Evolutionary conservation across 1,284 basidiomycete genomes (phyloP), one percentile per base, ranked within the genome.

Genomic region (Microbotryum scabiosae): DNA sequence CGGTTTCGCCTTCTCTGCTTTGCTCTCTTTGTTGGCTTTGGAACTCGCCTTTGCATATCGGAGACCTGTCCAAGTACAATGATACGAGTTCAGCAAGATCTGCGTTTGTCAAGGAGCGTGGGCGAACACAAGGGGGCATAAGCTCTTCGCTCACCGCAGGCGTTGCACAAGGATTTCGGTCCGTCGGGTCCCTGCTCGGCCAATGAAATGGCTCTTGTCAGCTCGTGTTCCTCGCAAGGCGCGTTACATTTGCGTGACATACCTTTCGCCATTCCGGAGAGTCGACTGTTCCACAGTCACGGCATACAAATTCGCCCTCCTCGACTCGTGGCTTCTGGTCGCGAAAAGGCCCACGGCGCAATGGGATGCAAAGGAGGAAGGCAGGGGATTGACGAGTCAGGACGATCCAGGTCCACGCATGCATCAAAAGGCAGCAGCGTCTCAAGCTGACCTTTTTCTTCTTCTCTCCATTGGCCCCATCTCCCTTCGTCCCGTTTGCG

Each of bases 281-380:
- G 48, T 71, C 64, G 64, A 64, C 56, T 46, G 70, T 70, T 8
- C 70, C 63, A 25, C 67, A 62, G 62, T 56, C 59, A 54, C 63
- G 49, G 60, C 61, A 67, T 59, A 65, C 49, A 47, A 62, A 71
- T 75, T 59, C 60, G 85, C 87, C 82, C 86, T 90, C 71, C 85
- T 82, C 88, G 85, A 89, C 76, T 86, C 87, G 1, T 85, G 87
- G 30, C 85, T 89, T 70, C 64, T 68, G 60, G n/a, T 41, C 36
- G 16, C 51, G 8, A 53, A 21, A 32, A 25, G 7, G 52, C n/a
- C 43, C 12, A 41, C 12, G 16, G 36, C 16, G 36, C 36, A 41
- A 18, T 16, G 16, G 7, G 16, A 41, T 41, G 36, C 36, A 41
- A 41, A 41, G 36, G 10, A 41, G 36, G 36, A 12, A 18, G 16